Base-by-base conservation (phyloP, 805 yeast species). In the Nadsonia fulvescens region DNA sequence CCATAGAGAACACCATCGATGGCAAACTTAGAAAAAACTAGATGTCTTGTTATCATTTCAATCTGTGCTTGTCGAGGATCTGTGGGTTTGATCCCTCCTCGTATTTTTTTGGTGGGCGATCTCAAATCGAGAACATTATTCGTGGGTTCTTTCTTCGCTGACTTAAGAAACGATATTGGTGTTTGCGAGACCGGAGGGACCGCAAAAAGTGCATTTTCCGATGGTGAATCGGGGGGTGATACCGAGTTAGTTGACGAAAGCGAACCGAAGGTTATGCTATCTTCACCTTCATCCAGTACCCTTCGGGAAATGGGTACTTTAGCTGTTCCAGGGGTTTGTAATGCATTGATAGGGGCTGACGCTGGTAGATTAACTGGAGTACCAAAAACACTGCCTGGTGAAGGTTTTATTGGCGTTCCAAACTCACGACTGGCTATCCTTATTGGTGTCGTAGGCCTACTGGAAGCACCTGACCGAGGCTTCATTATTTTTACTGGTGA, bases 1-100 rank as follows among this genome's bases (percentile, higher is more conserved):
- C 49, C 50, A 8, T 34, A 32, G 5, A 32, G 28, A 6, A 48
- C 38, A 8, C 44, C 46, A 10, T 32, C 38, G 18, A 23, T 12
- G 6, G 36, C 34, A 8, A 30, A 29, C n/a, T 29, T 25, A 8
- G 30, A 14, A 8, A 39, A 29, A 4, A 35, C 37, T 14, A 40
- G 25, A 6, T 30, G 34, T 5, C 17, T 24, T 10, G 40, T 23
- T 7, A 40, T 27, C 13, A 20, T 10, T n/a, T 29, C 32, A 7
- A 42, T 27, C 13, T 36, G 38, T 3, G 15, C 24, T 1, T 24
- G 27, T 18, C 22, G 27, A 1, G 46, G 46, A 22, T 40, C 46
- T 3, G 25, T 27, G 3, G 22, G 24, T 22, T 33, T 38, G 7
- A 40, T 32, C 6, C 31, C 32, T 4, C 35, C 39, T 7, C 37